Evolutionary conservation across 495 filamentous ascomycete species (phyloP).

Genomic region (Neurospora discreta): DNA sequence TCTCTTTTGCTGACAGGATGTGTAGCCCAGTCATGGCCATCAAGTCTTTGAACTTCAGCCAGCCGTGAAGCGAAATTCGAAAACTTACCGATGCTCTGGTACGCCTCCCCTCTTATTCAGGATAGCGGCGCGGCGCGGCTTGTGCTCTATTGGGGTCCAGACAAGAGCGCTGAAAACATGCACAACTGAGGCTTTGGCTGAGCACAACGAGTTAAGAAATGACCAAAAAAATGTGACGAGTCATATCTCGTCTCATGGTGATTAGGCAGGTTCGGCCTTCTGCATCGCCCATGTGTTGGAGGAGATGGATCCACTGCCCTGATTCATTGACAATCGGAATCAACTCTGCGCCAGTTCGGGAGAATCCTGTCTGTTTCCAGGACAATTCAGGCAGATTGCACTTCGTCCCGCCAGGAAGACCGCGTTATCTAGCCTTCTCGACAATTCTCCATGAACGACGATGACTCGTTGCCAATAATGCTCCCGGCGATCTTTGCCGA

Average conservation of each 20-base stretch:
- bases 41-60: background rate
- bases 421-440: background rate
- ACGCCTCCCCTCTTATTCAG: background rate
- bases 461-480: background rate
- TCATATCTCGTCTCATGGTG: background rate
- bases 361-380: background rate
- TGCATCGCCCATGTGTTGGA: background rate
- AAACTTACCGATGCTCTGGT: background rate
- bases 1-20: background rate
- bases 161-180: background rate
- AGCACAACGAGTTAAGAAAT: background rate
- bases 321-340: background rate
- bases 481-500: background rate
- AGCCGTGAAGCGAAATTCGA: background rate
- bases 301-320: background rate
- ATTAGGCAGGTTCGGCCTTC: background rate
- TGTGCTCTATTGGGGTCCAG: background rate
- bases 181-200: background rate
- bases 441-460: background rate
- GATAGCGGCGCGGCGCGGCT: background rate
- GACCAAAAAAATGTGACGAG: background rate
- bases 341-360: background rate
- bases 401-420: background rate
- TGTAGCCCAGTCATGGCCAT: background rate
- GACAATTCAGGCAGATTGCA: background rate